Evolutionary conservation across 2,329 filamentous ascomycete species (phyloP).

Genomic region (Hirsutella minnesotensis): DNA sequence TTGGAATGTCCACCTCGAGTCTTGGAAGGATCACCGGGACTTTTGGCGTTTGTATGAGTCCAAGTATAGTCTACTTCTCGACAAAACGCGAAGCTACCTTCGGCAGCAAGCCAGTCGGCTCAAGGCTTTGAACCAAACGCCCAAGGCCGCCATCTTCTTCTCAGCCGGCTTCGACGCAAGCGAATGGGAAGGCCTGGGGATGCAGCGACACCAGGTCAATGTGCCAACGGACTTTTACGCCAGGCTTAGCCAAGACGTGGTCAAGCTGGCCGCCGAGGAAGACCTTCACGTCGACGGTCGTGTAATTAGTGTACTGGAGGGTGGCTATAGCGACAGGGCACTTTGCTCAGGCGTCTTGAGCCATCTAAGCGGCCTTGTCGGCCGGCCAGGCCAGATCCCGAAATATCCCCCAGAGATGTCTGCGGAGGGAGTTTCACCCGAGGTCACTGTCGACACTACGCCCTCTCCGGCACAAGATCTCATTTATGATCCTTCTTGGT

Average conservation of each 20-base stretch:
- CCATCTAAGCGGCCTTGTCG: slow-evolving; percentile 73
- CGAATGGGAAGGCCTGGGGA: slow-evolving; percentile 81
- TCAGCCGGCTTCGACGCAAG: slow-evolving; percentile 96
- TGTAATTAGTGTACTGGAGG: slow-evolving; percentile 87
- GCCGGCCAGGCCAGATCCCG: slow-evolving; percentile 28
- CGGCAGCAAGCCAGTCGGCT: slow-evolving; percentile 58
- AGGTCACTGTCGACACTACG: slow-evolving; percentile 39
- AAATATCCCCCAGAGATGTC: slow-evolving; percentile 15
- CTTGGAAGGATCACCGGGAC: slow-evolving; percentile 70
- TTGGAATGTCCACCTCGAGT: slow-evolving; percentile 90
- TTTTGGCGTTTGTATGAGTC: slow-evolving; percentile 84
- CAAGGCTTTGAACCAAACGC: slow-evolving; percentile 42
- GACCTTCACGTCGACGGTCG: slow-evolving; percentile 68
- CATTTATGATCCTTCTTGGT: slow-evolving; percentile 59
- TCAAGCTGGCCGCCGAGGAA: slow-evolving; percentile 70
- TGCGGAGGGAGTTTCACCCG: slow-evolving; percentile 30
- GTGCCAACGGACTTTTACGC: slow-evolving; percentile 97
- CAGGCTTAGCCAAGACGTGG: slow-evolving; percentile 74
- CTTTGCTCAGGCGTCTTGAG: slow-evolving; percentile 80
- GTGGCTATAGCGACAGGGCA: slow-evolving; percentile 89
- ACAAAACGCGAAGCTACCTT: slow-evolving; percentile 74
- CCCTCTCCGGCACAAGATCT: slow-evolving; percentile 11
- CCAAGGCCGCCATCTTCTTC: slow-evolving; percentile 82
- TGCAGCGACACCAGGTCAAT: slow-evolving; percentile 93
- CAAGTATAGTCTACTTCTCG: slow-evolving; percentile 63